Base-by-base conservation (phyloP, 1,139 yeast genomes). In the Komagataea norvegica region DNA sequence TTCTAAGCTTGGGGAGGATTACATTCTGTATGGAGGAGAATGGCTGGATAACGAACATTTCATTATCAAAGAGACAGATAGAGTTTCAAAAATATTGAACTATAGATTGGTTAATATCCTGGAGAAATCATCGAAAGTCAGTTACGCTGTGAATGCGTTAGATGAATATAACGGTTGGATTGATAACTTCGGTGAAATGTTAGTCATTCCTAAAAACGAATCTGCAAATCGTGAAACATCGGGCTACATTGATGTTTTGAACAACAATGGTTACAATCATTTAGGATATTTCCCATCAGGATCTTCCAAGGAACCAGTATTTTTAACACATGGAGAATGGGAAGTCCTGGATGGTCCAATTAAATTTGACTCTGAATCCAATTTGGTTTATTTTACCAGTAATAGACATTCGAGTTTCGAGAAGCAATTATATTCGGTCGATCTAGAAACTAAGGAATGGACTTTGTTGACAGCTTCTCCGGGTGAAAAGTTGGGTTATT, bases 181-280 rank as follows among this genome's bases (percentile, higher is more conserved):
- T 15, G 69, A 66, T 36, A 63, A 62, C 37, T 41, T 46, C 15
- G 47, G 50, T 18, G 46, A 51, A 5, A 47, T 62, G 14, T 23
- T 53, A 3, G 45, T 51, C 1, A 51, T 66, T 7, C 64, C 65
- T 11, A 38, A 25, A 4, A 56, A 59, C 31, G 49, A 43, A 14
- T 40, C 51, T 0, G 45, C 45, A 2, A 67, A 62, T 8, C 61
- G 76, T 22, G 41, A 51, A 1, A 61, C 61, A 0, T 67, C 66
- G 34, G 84, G 89, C 1, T 91, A 85, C 54, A 65, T 91, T 37
- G 97, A 91, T 54, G 70, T 74, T 9, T 65, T 83, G 9, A 78
- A 78, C 10, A 79, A 79, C n/a, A 70, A 70, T 22, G 80, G 82
- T 1, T 73, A 63, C 51, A 76, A 75, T 39, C 95, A 86, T 51